These are phyloP conservation scores for Monosporozyma servazzii DNA, from an alignment of 805 yeast genomes.

Conservation along the genomic window DNA sequence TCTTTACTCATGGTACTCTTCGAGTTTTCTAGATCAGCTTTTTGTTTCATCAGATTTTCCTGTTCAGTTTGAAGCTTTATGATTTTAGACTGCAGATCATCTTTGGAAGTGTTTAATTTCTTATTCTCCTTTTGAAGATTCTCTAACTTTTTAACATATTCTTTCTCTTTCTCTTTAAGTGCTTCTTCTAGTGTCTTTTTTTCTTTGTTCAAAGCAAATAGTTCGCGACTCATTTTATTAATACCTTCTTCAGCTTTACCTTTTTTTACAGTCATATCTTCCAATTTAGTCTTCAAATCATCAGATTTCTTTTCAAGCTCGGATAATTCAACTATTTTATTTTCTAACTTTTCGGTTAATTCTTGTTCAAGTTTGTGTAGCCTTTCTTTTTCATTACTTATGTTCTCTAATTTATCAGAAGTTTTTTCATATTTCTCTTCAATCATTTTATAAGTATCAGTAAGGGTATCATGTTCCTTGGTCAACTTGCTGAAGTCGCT, in stretches of 20 bases:
- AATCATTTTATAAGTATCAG: constrained; percentile 12
- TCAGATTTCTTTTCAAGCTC: constrained; percentile 15
- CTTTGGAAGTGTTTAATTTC: constrained; percentile 12
- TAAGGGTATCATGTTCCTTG: constrained; percentile 4
- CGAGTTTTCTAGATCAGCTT: constrained; percentile 14
- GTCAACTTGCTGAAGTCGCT: constrained; percentile 5
- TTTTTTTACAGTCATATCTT: constrained; percentile 32
- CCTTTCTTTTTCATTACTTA: constrained; percentile 16
- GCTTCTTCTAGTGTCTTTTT: constrained; percentile 43
- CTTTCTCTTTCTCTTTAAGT: constrained; percentile 37
- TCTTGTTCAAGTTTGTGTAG: constrained; percentile 25
- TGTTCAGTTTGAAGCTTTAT: constrained; percentile 8
- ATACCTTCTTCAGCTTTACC: constrained; percentile 75
- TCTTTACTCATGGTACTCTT: constrained; percentile 19
- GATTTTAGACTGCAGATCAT: neutral
- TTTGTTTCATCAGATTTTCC: neutral
- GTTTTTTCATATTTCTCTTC: constrained; percentile 4
- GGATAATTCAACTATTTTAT: constrained; percentile 10
- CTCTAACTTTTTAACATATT: constrained; percentile 30
- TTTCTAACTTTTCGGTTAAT: constrained; percentile 31
- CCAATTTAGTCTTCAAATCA: constrained; percentile 21
- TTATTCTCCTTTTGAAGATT: constrained; percentile 18
- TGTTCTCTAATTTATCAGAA: constrained; percentile 13
- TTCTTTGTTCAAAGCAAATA: constrained; percentile 54
- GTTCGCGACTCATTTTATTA: constrained; percentile 81